These are phyloP conservation scores for Leccinum subgranulosum DNA, from an alignment of 768 basidiomycete genomes.

Conservation along the genomic window DNA sequence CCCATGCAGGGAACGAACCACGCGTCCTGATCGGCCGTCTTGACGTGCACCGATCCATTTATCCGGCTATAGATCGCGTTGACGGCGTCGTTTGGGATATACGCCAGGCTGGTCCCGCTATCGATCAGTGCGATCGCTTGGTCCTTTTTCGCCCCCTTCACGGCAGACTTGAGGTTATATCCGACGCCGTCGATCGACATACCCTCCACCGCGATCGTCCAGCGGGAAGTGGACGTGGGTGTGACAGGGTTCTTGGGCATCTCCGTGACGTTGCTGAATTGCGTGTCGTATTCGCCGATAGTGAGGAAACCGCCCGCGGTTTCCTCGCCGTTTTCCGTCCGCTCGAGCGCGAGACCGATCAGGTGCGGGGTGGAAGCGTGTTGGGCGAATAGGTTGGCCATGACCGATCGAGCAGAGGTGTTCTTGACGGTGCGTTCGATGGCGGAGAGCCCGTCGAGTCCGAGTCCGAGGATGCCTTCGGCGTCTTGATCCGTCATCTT, in stretches of 20 bases:
- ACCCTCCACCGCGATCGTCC: conserved; percentile 41
- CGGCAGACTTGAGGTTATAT: conserved; percentile 29
- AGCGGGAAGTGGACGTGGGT: conserved; percentile 35
- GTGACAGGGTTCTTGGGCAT: conserved; percentile 33
- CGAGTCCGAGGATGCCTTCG: conserved; percentile 28
- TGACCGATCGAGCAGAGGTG: conserved; percentile 25
- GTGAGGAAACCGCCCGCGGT: conserved; percentile 40
- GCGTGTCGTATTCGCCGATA: conserved; percentile 41
- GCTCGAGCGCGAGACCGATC: conserved; percentile 42
- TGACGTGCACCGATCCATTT: conserved; percentile 33
- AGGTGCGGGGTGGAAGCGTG: conserved; percentile 35
- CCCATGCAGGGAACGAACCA: conserved; percentile 38
- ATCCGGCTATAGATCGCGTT: conserved; percentile 40
- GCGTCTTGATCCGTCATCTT: conserved; percentile 11
- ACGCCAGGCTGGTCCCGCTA: conserved; percentile 41
- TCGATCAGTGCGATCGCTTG: conserved; percentile 39
- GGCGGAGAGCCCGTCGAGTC: conserved; percentile 23
- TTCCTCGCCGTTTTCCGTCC: conserved; percentile 39
- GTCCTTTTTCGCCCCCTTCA: conserved; percentile 29
- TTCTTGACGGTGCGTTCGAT: conserved; percentile 20
- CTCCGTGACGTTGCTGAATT: conserved; percentile 29
- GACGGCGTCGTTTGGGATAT: conserved; percentile 33
- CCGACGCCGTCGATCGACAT: conserved; percentile 34
- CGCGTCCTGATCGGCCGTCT: conserved; percentile 23
- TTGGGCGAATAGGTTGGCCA: conserved; percentile 40